Percentiles rank a stretch among this genome's conserved stretches.
Conservation (phyloP, 495 filamentous ascomycete genomes). For the Aspergillus bertholletiae region DNA sequence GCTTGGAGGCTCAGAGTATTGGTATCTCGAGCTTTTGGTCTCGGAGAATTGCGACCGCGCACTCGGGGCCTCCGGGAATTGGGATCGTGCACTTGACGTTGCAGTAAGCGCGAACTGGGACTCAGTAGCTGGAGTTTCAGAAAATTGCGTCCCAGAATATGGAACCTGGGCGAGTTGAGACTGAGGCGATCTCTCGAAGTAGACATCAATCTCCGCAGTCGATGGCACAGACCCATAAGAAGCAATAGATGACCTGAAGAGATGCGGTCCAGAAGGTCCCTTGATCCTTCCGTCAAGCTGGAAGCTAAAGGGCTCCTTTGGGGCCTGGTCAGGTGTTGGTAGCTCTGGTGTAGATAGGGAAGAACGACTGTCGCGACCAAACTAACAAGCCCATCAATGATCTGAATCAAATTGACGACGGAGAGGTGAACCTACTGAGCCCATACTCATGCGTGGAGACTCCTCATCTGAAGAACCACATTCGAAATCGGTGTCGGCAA, state of each 20-base stretch:
- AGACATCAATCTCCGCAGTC: slow-evolving; percentile 53
- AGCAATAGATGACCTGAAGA: slow-evolving; percentile 55
- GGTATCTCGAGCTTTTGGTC: background rate
- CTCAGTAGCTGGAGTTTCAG: background rate
- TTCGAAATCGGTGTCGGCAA: slow-evolving; percentile 71
- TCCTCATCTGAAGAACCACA: slow-evolving; percentile 51
- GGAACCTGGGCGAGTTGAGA: background rate
- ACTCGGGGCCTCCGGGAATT: background rate
- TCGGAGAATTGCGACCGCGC: background rate
- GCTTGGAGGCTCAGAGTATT: background rate
- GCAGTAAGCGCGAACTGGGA: background rate
- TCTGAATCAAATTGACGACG: background rate
- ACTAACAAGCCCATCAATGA: background rate
- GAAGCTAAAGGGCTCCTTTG: slow-evolving; percentile 35
- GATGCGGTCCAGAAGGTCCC: slow-evolving; percentile 78
- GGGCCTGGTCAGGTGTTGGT: slow-evolving; percentile 13
- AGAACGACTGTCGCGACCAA: slow-evolving; percentile 13
- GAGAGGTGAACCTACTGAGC: slow-evolving; percentile 13
- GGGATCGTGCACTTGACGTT: too few relatives aligned
- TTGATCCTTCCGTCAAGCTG: slow-evolving; percentile 22
- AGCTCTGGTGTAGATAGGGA: slow-evolving; percentile 15
- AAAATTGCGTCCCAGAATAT: slow-evolving; percentile 4
- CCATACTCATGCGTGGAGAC: slow-evolving; percentile 53
- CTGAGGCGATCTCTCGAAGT: slow-evolving; percentile 63
- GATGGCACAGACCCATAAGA: slow-evolving; percentile 29